Base-by-base conservation (phyloP, 2,329 filamentous ascomycete genomes). In the Verticillium nubilum region DNA sequence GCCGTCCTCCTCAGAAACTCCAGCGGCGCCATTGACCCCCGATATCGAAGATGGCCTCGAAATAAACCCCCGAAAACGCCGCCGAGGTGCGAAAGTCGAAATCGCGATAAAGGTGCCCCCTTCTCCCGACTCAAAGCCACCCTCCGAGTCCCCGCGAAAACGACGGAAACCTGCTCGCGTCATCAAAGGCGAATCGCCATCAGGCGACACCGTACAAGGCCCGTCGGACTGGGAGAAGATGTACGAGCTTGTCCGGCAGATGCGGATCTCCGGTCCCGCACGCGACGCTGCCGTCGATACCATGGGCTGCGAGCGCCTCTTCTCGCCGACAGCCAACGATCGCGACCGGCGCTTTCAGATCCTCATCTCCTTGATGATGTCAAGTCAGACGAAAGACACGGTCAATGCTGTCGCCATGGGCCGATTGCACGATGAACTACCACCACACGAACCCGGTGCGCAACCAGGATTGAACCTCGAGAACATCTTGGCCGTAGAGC, bases 321-420 rank as follows among this genome's bases (percentile, higher is more conserved):
- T 90, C 2, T 76, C 81, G 54, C 71, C 75, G 17, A 73, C 67
- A 1, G 80, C 82, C 12, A 79, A 75, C 60, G 70, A 78, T 27
- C 78, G 75, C 60, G 83, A 85, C 69, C 86, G 86, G 70, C 84
- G 93, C 6, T 93, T 96, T 67, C 93, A 97, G 69, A 96, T 91
- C 3, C 83, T 97, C 29, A 81, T 96, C 42, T 86, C 92, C 15
- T 80, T 97, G 63, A 97, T 97, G 93, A 82, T 97, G 33, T 94
- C 89, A 35, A 92, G 88, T 56, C 93, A 97, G 77, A 97, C 93
- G 10, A 96, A 96, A 72, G 93, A 97, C 73, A 95, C 92, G 1
- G 90, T 94, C 59, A 97, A 90, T 26, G 90, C 92, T 0, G 89
- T 86, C 15, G 92, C 89, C 6, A 96, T 97, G 87, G 82, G 81